Percentiles rank a stretch among this genome's conserved stretches.
Conservation (phyloP, 2,329 filamentous ascomycete species). For the Talaromyces pinophilus region DNA sequence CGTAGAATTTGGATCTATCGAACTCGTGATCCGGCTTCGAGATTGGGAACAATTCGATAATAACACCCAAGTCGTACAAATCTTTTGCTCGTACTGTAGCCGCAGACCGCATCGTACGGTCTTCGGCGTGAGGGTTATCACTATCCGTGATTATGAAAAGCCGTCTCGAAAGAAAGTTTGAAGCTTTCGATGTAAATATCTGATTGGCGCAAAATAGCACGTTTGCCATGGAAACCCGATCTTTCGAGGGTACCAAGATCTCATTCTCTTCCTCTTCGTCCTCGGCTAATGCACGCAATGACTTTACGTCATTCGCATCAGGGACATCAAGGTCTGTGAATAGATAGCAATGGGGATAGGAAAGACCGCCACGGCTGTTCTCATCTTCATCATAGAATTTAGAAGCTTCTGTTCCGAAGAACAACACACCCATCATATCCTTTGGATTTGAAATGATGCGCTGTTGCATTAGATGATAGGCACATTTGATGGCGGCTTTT, state of each 20-base stretch:
- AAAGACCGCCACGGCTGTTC: slow-evolving; percentile 57
- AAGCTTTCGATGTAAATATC: slow-evolving; percentile 90
- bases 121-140: slow-evolving; percentile 75
- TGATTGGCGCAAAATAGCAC: slow-evolving; percentile 94
- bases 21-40: slow-evolving; percentile 70
- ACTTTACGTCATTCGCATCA: slow-evolving; percentile 81
- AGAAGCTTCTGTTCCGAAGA: slow-evolving; percentile 86
- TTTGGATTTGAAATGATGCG: slow-evolving; percentile 95
- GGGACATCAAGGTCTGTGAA: slow-evolving; percentile 86
- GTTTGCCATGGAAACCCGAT: slow-evolving; percentile 78
- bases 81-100: slow-evolving; percentile 90
- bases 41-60: slow-evolving; percentile 91
- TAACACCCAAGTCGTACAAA: slow-evolving; percentile 87
- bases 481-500: slow-evolving; percentile 85
- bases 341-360: slow-evolving; percentile 90
- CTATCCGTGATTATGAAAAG: slow-evolving; percentile 97
- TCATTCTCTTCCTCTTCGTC: slow-evolving; percentile 71
- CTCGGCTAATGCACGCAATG: slow-evolving; percentile 72
- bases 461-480: slow-evolving; percentile 94
- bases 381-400: slow-evolving; percentile 71
- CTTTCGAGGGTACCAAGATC: slow-evolving; percentile 68
- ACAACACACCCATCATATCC: slow-evolving; percentile 93
- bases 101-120: slow-evolving; percentile 71
- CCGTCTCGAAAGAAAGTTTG: slow-evolving; percentile 88
- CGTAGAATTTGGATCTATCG: slow-evolving; percentile 83